Evolutionary conservation across 352 stramenopile species (phyloP), one percentile per base, ranked within the genome.

Genomic region (Globisporangium radiosum): DNA sequence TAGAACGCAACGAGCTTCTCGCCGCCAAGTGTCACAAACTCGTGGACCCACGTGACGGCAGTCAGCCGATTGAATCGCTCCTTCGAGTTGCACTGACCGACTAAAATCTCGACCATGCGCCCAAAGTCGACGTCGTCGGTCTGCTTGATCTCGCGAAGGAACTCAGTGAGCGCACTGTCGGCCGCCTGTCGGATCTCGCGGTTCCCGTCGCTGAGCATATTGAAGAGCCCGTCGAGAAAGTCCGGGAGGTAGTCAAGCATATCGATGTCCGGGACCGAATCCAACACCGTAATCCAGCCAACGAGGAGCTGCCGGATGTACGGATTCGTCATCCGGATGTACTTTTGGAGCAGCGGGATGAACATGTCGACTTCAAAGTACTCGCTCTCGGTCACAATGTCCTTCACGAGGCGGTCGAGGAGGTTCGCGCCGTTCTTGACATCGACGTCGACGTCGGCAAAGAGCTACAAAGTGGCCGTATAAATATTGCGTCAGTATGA

Each of bases 131-230:
- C 91, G 47, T 98, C 88, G 4, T 94, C 93, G 0, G 94, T 97
- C 52, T 95, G 82, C 61, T 97, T 96, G 57, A 99, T 98, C 72
- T 99, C 97, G 8, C 92, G 81, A 3, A 99, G 65, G 71, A 98
- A 99, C 57, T 98, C 94, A 1, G 85, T 90, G 15, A 99, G 68
- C 8, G 94, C 94, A 53, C 88, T 96, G 71, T 98, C 94, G 0
- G 95, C 95, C 0, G 91, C 95, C 58, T 99, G 95, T 38, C 96
- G 90, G 56, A 99, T 99, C 72, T 99, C 96, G 25, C 95, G 76
- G 73, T 99, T 99, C 5, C 89, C 95, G 72, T 99, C 97, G 63
- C 94, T 98, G 1, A 99, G 75, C 97, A 99, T 99, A 70, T 99
- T 99, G 63, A 99, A 99, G 17, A 99, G 74, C 0, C 97, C 97